phyloP scores from a whole-genome alignment of 2,329 filamentous ascomycete genomes.

The Xylaria sp. region DNA sequence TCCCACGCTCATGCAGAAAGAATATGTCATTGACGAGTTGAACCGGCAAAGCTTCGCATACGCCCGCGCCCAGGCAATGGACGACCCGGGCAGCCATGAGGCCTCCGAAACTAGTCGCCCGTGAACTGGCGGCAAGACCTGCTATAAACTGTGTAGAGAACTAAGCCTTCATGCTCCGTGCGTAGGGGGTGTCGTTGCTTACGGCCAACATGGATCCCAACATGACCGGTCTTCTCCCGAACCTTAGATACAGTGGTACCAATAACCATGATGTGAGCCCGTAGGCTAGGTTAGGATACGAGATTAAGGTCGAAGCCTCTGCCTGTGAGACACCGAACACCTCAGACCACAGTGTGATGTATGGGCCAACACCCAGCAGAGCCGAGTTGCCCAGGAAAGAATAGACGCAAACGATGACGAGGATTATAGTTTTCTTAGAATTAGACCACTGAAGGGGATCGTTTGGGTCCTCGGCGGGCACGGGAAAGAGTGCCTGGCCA shows the following conservation, averaged over 20 bases:
- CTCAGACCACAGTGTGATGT: constrained; percentile 64
- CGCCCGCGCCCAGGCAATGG: constrained; percentile 54
- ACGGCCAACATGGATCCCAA: constrained; percentile 53
- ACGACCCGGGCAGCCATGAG: constrained; percentile 55
- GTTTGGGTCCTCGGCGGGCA: constrained; percentile 69
- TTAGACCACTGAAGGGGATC: constrained; percentile 62
- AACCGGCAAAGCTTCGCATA: constrained; percentile 58
- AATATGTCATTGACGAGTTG: constrained; percentile 59
- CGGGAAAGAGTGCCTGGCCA: constrained; percentile 69
- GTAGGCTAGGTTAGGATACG: constrained; percentile 69
- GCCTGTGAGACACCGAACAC: constrained; percentile 62
- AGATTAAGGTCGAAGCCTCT: constrained; percentile 64
- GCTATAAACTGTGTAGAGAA: constrained; percentile 49
- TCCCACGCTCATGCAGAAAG: constrained; percentile 59
- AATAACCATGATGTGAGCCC: constrained; percentile 66
- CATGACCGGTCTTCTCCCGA: constrained; percentile 57
- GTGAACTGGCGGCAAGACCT: constrained; percentile 53
- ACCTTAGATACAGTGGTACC: constrained; percentile 65
- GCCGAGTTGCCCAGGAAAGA: constrained; percentile 69
- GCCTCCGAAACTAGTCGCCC: constrained; percentile 49
- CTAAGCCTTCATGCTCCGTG: not conserved
- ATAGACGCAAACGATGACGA: constrained; percentile 63
- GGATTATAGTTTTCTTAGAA: constrained; percentile 66
- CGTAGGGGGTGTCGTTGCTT: constrained; percentile 20
- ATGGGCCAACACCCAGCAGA: constrained; percentile 66